phyloP scores from a whole-genome alignment of 2,329 filamentous ascomycete species.

The Passalora sequoiae region DNA sequence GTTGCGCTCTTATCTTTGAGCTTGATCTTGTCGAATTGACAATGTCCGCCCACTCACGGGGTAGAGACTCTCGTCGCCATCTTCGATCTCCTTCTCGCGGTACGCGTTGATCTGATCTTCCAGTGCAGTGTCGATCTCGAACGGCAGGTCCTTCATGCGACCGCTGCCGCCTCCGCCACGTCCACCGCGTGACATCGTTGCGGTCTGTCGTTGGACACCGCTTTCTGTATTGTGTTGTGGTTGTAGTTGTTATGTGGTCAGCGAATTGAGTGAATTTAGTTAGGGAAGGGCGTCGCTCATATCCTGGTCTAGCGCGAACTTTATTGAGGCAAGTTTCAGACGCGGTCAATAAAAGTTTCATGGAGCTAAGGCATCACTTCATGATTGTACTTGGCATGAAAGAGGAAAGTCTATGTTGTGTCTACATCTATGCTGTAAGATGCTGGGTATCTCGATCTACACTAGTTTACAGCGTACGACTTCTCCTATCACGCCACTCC shows the following conservation, averaged over 20 bases:
- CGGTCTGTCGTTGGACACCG: not conserved
- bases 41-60: not conserved
- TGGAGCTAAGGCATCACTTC: too few relatives aligned
- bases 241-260: too few relatives aligned
- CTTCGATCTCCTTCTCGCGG: constrained; percentile 9
- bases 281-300: too few relatives aligned
- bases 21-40: not conserved
- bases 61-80: constrained; percentile 18
- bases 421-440: constrained; percentile 9
- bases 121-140: constrained; percentile 21
- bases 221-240: not conserved
- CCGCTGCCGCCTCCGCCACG: constrained; percentile 14
- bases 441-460: not conserved
- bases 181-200: constrained; percentile 16
- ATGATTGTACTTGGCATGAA: too few relatives aligned
- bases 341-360: too few relatives aligned
- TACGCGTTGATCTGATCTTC: constrained; percentile 19
- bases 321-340: too few relatives aligned
- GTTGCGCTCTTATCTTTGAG: too few relatives aligned
- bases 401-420: too few relatives aligned
- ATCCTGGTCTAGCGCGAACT: too few relatives aligned
- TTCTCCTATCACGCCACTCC: constrained; percentile 1
- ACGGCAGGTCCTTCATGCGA: constrained; percentile 12
- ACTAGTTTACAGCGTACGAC: not conserved
- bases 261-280: too few relatives aligned